Conservation (phyloP, 345 rosid genomes). For the Carallia pectinifolia region DNA sequence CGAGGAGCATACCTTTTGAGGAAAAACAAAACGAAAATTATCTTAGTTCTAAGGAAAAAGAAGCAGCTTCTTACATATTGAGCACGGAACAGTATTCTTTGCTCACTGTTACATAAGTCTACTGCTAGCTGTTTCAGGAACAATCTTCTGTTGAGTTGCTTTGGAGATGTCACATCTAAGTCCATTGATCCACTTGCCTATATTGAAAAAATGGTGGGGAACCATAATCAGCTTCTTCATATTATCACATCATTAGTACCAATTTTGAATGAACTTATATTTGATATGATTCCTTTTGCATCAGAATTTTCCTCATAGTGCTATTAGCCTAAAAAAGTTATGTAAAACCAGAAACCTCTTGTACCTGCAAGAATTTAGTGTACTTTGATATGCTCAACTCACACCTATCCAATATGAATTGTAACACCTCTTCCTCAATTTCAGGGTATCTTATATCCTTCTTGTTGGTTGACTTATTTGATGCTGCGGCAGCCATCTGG, state of each 20-base stretch:
- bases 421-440: conserved; percentile 75
- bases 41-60: background rate
- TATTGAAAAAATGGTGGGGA: background rate
- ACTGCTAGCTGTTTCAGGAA: conserved; percentile 94
- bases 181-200: conserved; percentile 96
- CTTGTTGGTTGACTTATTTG: conserved; percentile 55
- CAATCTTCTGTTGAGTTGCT: conserved; percentile 75
- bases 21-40: background rate
- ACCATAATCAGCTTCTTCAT: background rate
- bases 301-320: background rate
- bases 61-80: conserved; percentile 63
- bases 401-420: conserved; percentile 70
- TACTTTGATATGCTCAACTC: conserved; percentile 89
- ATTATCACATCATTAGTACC: too few relatives aligned
- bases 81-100: conserved; percentile 80
- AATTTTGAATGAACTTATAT: background rate
- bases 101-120: conserved; percentile 84
- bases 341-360: background rate
- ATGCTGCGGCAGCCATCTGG: conserved; percentile 94
- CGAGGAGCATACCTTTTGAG: background rate
- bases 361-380: conserved; percentile 81
- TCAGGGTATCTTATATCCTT: conserved; percentile 64
- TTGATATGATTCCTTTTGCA: background rate
- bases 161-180: conserved; percentile 91
- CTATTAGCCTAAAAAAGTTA: background rate